A percentile compares a stretch with the other conserved stretches of the same genome.
Evolutionary conservation across 225 moss, liverwort and hornwort species (phyloP).

Genomic region (Physcomitrellopsis africana): DNA sequence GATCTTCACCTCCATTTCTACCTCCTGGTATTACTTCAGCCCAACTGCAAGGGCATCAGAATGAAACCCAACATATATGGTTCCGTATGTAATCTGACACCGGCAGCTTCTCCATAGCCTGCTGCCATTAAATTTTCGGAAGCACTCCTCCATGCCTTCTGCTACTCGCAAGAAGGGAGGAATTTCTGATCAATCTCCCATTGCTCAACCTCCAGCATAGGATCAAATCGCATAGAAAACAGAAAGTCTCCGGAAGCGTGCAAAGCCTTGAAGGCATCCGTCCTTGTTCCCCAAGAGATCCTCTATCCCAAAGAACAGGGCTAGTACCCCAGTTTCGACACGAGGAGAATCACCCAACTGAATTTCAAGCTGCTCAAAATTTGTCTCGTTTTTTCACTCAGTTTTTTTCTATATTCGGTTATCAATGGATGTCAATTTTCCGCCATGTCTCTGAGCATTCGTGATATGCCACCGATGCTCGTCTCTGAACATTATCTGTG

Average conservation of each 20-base stretch:
- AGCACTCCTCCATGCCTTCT: conserved; percentile 37
- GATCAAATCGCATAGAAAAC: background rate
- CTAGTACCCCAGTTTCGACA: background rate
- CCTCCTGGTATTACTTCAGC: background rate
- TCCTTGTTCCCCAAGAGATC: conserved; percentile 31
- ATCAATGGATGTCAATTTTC: too few relatives aligned
- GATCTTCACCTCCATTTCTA: conserved; percentile 15
- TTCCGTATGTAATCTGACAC: background rate
- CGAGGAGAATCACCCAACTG: background rate
- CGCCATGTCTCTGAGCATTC: too few relatives aligned
- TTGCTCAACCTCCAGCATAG: background rate
- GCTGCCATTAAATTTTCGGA: conserved; percentile 35
- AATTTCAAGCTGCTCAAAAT: too few relatives aligned
- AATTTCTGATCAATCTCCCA: background rate
- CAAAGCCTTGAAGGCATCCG: background rate
- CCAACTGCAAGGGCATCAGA: background rate
- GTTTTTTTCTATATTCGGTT: too few relatives aligned
- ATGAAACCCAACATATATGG: background rate
- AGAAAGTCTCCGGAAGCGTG: background rate
- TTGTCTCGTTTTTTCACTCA: too few relatives aligned
- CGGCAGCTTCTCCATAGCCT: conserved; percentile 25
- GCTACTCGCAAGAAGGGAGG: conserved; percentile 14
- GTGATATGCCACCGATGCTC: too few relatives aligned
- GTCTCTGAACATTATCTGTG: too few relatives aligned
- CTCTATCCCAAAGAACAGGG: conserved; percentile 18